Percentiles rank a stretch among this genome's conserved stretches.
phyloP scores from a whole-genome alignment of 2,329 filamentous ascomycete genomes.

The Pseudocercospora musae region DNA sequence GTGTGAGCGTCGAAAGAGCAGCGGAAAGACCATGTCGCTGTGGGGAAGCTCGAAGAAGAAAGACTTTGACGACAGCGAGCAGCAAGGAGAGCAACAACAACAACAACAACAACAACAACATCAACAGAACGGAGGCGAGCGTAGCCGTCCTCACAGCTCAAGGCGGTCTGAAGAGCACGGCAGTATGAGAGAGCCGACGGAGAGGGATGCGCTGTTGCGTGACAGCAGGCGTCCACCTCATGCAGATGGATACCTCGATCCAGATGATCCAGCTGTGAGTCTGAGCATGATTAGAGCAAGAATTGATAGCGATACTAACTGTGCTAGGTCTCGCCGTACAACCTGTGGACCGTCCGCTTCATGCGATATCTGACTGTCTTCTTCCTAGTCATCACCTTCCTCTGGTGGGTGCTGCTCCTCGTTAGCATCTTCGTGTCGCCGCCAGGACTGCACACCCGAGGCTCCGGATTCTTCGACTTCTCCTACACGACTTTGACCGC shows the following conservation, averaged over 20 bases:
- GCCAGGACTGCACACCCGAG: slow-evolving; percentile 77
- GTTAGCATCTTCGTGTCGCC: slow-evolving; percentile 88
- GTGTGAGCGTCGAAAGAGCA: slow-evolving; percentile 7
- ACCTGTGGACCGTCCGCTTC: slow-evolving; percentile 84
- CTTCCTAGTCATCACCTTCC: slow-evolving; percentile 70
- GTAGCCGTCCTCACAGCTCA: slow-evolving; percentile 17
- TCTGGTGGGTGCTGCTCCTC: slow-evolving; percentile 93
- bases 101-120: slow-evolving; percentile 32
- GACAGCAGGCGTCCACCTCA: slow-evolving; percentile 54
- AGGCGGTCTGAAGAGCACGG: slow-evolving; percentile 22
- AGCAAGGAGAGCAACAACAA: slow-evolving; percentile 30
- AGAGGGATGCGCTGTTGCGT: slow-evolving; percentile 66
- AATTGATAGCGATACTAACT: slow-evolving; percentile 21
- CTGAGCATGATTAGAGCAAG: neutral
- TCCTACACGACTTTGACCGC: slow-evolving; percentile 76
- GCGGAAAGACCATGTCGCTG: slow-evolving; percentile 47
- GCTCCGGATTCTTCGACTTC: slow-evolving; percentile 90
- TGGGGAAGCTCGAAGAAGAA: slow-evolving; percentile 54
- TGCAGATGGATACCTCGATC: slow-evolving; percentile 66
- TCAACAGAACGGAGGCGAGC: slow-evolving; percentile 31
- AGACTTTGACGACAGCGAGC: slow-evolving; percentile 36
- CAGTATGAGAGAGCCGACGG: slow-evolving; percentile 49
- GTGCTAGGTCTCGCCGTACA: slow-evolving; percentile 73
- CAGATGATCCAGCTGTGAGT: slow-evolving; percentile 75
- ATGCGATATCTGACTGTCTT: slow-evolving; percentile 74